Base-by-base conservation (phyloP, 495 filamentous ascomycete species). In the Penicillium pulvis region DNA sequence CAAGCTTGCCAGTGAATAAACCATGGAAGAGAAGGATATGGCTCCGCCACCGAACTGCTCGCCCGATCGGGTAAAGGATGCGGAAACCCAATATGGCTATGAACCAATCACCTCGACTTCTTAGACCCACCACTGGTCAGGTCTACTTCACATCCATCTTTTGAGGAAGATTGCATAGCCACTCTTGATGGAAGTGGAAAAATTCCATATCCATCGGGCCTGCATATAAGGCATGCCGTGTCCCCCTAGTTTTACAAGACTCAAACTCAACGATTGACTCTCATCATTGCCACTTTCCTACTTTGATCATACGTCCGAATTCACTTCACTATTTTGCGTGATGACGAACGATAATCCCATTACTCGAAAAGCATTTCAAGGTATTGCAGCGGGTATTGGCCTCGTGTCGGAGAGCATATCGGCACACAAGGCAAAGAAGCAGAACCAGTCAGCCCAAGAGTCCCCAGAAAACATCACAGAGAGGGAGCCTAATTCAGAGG, bases 341-440 rank as follows among this genome's bases (percentile, higher is more conserved):
- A 23, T 24, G 39, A 24, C 43, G 7, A 46, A 31, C 16, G 12
- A 11, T n/a, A 6, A 1, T 6, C 6, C 16, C 44, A 47, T 51
- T n/a, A 11, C 7, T n/a, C 24, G 33, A 6, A 52, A 39, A 30
- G 49, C 49, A 11, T 52, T 52, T 41, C 36, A 54, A 44, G 39
- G 51, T 28, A 30, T 54, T 19, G 51, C 39, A 6, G 51, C 39
- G 1, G 51, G 51, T 6, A 54, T 54, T 12, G 51, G 51, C 12
- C 39, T 54, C 6, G 23, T 54, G 11, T 54, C 51, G 12, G 51
- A 54, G 49, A 44, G 51, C 16, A 44, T 44, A 19, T 43, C 36
- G 33, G 36, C 39, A 9, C 51, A 54, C n/a, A 54, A 54, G 39
- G 36, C 36, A 33, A 44, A 54, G 12, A 54, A 44, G 23, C 19